Evolutionary conservation across 2,329 filamentous ascomycete species (phyloP), one percentile per base, ranked within the genome.

Genomic region (Diaporthe citri): DNA sequence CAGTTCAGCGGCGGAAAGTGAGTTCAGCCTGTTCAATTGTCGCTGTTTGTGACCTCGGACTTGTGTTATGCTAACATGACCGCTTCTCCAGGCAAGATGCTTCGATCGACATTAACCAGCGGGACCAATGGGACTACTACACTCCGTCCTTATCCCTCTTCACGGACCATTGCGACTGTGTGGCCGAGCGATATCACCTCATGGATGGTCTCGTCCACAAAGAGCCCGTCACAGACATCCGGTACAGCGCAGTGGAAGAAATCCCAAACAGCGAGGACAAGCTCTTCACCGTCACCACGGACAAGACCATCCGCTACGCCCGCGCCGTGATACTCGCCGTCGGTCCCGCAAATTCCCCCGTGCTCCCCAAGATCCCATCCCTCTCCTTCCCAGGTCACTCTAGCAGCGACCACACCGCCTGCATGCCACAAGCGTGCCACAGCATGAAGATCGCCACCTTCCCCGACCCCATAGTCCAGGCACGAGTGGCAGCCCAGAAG

Each of bases 111-210:
- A 91, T 94, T 34, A 92, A 94, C 74, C 88, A 93, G 66, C 86
- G 92, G 75, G 92, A 94, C 71, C 87, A 91, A 12, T 92, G 93
- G 78, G 92, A 94, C 80, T 94, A 93, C 79, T 94, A 89, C 82
- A 91, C 89, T 0, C 92, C 92, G 0, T 92, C 90, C 0, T 88
- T 88, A 0, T 83, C 85, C 1, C 86, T 94, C 2, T 94, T 94
- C 79, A 84, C 85, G 8, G 89, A 92, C 71, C 92, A 93, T 78
- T 94, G 92, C 80, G 79, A 85, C 41, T 87, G 88, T 17, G 87
- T 93, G 9, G 86, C 88, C 1, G 82, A 87, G 17, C 87, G 90
- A 5, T 94, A 94, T 79, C 83, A 86, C 0, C 84, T 96, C 2
- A 82, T 85, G n/a, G 82, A 85, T 1, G 84, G 86, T 6, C 80